Conservation (phyloP, 495 filamentous ascomycete genomes). For the Neurospora terricola region DNA sequence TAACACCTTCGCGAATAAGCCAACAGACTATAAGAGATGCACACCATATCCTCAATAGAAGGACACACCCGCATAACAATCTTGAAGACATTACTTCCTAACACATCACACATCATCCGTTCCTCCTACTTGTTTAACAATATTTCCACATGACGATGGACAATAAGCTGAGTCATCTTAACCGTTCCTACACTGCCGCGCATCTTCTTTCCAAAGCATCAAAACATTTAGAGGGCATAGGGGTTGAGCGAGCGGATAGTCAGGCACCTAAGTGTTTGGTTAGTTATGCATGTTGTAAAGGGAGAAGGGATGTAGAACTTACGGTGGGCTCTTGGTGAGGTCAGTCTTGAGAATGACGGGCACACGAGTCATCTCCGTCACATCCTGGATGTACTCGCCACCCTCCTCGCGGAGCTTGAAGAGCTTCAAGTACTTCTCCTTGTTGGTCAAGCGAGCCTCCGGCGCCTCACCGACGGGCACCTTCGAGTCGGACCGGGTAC, state of each 20-base stretch:
- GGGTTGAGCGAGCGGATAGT: slow-evolving; percentile 97
- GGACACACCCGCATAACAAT: not conserved
- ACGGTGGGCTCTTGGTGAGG: slow-evolving; percentile 97
- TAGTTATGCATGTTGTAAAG: slow-evolving; percentile 20
- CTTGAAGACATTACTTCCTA: not conserved
- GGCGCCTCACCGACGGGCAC: slow-evolving; percentile 61
- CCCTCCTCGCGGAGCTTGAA: slow-evolving; percentile 88
- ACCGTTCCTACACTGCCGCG: not conserved
- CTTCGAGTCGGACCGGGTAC: slow-evolving; percentile 86
- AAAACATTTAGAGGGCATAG: slow-evolving; percentile 61
- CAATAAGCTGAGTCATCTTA: not conserved
- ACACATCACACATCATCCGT: not conserved
- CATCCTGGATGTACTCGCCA: slow-evolving; percentile 94
- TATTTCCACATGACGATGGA: not conserved
- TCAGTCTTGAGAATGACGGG: slow-evolving; percentile 97
- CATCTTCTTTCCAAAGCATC: not conserved
- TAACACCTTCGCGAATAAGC: not conserved
- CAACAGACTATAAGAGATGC: not conserved
- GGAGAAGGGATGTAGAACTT: slow-evolving; percentile 36
- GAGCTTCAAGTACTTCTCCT: slow-evolving; percentile 88
- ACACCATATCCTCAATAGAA: not conserved
- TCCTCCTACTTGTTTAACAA: not conserved
- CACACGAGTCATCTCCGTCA: slow-evolving; percentile 92
- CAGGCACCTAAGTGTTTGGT: slow-evolving; percentile 58
- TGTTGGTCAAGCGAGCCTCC: slow-evolving; percentile 76